phyloP scores from a whole-genome alignment of 495 filamentous ascomycete species.

The Neurospora sublineolata region DNA sequence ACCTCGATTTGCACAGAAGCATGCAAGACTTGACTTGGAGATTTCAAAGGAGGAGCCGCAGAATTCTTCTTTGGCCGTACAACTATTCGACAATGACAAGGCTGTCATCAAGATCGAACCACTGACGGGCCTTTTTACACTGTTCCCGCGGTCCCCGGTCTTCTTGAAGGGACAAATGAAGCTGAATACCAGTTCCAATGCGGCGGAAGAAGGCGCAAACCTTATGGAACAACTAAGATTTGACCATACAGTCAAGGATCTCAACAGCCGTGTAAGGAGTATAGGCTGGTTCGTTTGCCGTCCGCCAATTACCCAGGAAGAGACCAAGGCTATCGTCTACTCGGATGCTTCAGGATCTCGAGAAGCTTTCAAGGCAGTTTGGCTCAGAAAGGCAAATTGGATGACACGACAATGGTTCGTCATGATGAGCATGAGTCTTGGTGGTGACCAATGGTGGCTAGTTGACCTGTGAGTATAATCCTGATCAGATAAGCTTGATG shows the following conservation, averaged over 20 bases:
- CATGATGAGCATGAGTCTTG: conserved; percentile 55
- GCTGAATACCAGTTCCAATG: conserved; percentile 43
- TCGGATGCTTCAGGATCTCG: conserved; percentile 18
- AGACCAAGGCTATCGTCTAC: conserved; percentile 47
- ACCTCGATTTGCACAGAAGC: conserved; percentile 44
- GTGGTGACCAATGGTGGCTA: conserved; percentile 69
- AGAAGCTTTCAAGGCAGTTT: conserved; percentile 47
- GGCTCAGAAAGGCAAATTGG: conserved; percentile 55
- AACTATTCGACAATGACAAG: conserved; percentile 47
- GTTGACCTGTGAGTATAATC: conserved; percentile 43
- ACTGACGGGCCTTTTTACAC: conserved; percentile 46
- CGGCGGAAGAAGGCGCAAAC: conserved; percentile 40
- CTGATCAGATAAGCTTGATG: neutral
- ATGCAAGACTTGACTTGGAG: conserved; percentile 42
- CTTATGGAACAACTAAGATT: conserved; percentile 49
- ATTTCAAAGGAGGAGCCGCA: conserved; percentile 48
- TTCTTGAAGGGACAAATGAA: conserved; percentile 32
- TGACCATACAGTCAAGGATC: conserved; percentile 46
- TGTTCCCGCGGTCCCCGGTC: conserved; percentile 33
- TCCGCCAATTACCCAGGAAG: conserved; percentile 43
- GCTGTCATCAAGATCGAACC: conserved; percentile 58
- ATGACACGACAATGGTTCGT: conserved; percentile 50
- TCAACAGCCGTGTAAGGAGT: conserved; percentile 46
- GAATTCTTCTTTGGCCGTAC: conserved; percentile 54
- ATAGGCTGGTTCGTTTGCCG: conserved; percentile 50